Evolutionary conservation across 148 eudicot genomes (phyloP).

Genomic region (Beta vulgaris): DNA sequence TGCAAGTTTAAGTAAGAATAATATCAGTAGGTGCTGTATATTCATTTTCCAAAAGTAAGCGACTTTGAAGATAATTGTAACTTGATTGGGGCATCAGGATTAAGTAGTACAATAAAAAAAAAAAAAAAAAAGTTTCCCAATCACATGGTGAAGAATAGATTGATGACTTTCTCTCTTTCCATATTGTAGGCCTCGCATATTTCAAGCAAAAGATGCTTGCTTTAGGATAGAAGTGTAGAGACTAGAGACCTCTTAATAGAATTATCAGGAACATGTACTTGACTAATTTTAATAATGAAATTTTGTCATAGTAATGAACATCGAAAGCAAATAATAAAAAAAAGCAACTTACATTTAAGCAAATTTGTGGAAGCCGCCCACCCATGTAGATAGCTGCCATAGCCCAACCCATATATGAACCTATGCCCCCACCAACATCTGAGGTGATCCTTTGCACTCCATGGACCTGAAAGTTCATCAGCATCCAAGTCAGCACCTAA

Average conservation of each 20-base stretch:
- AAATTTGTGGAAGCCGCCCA: slow-evolving; percentile 83
- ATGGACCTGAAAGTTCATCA: slow-evolving; percentile 38
- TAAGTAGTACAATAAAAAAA: neutral
- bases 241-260: no score
- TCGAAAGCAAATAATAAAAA: neutral
- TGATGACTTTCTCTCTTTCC: neutral
- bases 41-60: neutral
- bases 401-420: slow-evolving; percentile 69
- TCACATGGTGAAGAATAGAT: neutral
- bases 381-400: slow-evolving; percentile 82
- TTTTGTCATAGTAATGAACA: neutral
- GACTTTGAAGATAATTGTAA: neutral
- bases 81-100: neutral
- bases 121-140: neutral
- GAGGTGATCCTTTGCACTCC: slow-evolving; percentile 17
- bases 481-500: slow-evolving; percentile 10
- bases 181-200: neutral
- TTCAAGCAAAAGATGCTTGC: neutral
- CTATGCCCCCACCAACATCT: slow-evolving; percentile 34
- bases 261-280: neutral
- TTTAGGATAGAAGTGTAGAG: neutral
- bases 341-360: slow-evolving; percentile 51
- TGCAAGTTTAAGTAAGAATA: slow-evolving; percentile 28
- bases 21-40: neutral
- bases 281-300: neutral